phyloP scores from a whole-genome alignment of 2,329 filamentous ascomycete genomes.

The Aureobasidium sp. region DNA sequence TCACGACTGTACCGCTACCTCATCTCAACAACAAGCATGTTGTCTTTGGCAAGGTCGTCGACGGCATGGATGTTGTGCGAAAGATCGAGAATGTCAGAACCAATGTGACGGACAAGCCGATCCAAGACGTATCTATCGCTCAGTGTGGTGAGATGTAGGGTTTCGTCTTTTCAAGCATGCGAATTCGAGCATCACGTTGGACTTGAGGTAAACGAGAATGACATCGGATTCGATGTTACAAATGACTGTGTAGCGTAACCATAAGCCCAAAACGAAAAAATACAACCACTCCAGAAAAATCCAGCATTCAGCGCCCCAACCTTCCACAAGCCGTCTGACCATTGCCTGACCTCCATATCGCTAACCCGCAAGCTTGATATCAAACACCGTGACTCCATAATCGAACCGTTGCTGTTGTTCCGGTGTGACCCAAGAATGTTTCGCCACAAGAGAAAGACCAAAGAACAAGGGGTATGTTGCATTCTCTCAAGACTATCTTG shows the following conservation, averaged over 20 bases:
- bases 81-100: slow-evolving; percentile 92
- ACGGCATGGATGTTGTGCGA: slow-evolving; percentile 81
- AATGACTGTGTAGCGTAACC: not conserved
- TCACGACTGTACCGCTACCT: slow-evolving; percentile 79
- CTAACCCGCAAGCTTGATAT: not conserved
- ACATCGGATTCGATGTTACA: not conserved
- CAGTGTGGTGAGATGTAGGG: slow-evolving; percentile 88
- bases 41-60: slow-evolving; percentile 84
- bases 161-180: not conserved
- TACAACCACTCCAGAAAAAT: not conserved
- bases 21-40: slow-evolving; percentile 92
- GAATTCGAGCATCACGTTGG: not conserved
- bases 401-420: not conserved
- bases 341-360: not conserved
- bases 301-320: not conserved
- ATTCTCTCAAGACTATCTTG: not conserved
- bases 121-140: slow-evolving; percentile 73
- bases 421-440: not conserved
- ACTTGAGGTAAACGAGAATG: not conserved
- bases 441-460: not conserved
- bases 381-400: not conserved
- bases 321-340: not conserved
- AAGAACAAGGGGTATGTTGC: not conserved
- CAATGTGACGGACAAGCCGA: slow-evolving; percentile 65
- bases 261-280: not conserved